These are phyloP conservation scores for Coniella vitis DNA, from an alignment of 2,329 filamentous ascomycete genomes.

Conservation along the genomic window DNA sequence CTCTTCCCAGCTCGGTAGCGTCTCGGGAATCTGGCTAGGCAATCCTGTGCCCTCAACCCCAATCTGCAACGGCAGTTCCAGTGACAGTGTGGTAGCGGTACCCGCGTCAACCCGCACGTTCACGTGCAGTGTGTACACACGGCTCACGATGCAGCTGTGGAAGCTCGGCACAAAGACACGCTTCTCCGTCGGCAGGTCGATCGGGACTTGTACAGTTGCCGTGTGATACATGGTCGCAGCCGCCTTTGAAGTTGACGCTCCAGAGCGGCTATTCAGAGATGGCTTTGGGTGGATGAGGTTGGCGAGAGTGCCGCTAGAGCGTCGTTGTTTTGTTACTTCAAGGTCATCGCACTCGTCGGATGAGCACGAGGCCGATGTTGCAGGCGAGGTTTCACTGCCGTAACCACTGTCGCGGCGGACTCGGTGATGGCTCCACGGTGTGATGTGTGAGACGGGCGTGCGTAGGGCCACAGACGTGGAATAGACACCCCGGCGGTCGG, in stretches of 20 bases:
- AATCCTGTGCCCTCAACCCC: constrained; percentile 31
- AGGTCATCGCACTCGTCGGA: constrained; percentile 24
- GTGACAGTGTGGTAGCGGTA: constrained; percentile 34
- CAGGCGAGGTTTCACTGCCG: constrained; percentile 33
- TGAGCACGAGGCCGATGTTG: constrained; percentile 23
- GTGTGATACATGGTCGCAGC: constrained; percentile 32
- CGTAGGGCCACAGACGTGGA: constrained; percentile 36
- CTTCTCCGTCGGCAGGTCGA: constrained; percentile 39
- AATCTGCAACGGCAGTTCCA: constrained; percentile 45
- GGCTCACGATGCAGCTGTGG: constrained; percentile 50
- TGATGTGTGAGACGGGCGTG: constrained; percentile 25
- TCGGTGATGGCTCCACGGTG: constrained; percentile 35
- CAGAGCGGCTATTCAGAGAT: not conserved
- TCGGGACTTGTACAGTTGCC: constrained; percentile 38
- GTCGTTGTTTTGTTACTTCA: constrained; percentile 1
- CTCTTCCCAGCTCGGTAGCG: constrained; percentile 44
- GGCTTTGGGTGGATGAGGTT: not conserved
- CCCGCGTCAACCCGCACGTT: constrained; percentile 33
- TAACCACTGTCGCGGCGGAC: constrained; percentile 48
- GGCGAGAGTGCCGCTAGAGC: not conserved
- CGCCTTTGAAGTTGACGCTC: constrained; percentile 1
- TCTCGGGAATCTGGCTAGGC: constrained; percentile 21
- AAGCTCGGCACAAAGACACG: constrained; percentile 51
- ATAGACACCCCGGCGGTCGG: constrained; percentile 39
- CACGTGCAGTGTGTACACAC: constrained; percentile 46